Base-by-base conservation (phyloP, 1,284 basidiomycete genomes). In the Stygiomarasmius scandens region DNA sequence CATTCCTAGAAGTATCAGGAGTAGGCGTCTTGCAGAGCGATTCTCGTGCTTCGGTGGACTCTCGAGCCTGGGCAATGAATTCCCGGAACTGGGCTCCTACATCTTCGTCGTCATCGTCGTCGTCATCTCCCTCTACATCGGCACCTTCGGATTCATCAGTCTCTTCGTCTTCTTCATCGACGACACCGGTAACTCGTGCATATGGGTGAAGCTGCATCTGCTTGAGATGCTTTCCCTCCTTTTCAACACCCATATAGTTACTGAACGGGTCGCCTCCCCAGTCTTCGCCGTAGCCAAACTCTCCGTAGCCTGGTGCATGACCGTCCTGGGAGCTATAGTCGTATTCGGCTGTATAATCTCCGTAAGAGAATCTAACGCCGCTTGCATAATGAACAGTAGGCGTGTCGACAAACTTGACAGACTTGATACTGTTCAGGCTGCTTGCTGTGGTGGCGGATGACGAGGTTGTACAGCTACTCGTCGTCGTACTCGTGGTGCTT, bases 361-460 rank as follows among this genome's bases (percentile, higher is more conserved):
- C 52, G 47, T 41, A 56, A 29, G 48, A 50, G 52, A 49, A 50
- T 50, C 52, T 24, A 49, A 67, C 14, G 63, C 69, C 41, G 64
- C 64, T 69, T 27, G 72, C 70, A 59, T 80, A 81, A 64, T 79
- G 77, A 19, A 81, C 73, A 4, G 73, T 77, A 19, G 79, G 78
- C 54, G 72, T 71, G 41, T 80, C 78, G 22, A 76, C 78, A 54
- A 82, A 82, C 51, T 78, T 81, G 52, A 82, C 80, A 43, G 77
- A 79, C 63, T 82, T 82, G 61, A 67, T 70, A 6, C 71, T 69
- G 43, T 64, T 62, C 20, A 59, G 48, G 22, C 53, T 58, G 44
- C 38, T 41, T 16, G 11, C n/a, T 4, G 16, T 6, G 29, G 29
- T 32, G 29, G 29, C 29, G 29, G 29, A 32, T 6, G 29, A 32